Evolutionary conservation across 345 rosid species (phyloP).

Genomic region (Salix suchowensis): DNA sequence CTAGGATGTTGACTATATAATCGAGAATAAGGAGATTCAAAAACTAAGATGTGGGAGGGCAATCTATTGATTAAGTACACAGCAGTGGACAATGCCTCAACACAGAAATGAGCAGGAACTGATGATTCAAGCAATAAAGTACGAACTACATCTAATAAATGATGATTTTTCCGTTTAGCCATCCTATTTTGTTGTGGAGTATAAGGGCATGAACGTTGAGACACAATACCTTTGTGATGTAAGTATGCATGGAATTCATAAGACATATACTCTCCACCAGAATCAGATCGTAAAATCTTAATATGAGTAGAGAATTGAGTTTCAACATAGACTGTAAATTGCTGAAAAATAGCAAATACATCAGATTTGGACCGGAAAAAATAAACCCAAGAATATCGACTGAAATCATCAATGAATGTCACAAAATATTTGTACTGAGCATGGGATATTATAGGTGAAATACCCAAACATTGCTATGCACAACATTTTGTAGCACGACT

Average conservation of each 20-base stretch:
- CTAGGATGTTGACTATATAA: background rate
- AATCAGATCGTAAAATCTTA: background rate
- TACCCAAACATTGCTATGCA: background rate
- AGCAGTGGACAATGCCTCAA: background rate
- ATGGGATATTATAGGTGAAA: background rate
- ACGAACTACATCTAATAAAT: background rate
- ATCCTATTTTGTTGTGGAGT: background rate
- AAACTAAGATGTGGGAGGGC: background rate
- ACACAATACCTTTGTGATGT: background rate
- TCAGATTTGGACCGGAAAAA: background rate
- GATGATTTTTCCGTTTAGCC: background rate
- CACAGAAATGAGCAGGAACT: rapidly evolving
- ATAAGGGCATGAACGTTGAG: background rate
- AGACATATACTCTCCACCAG: background rate
- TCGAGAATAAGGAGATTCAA: background rate
- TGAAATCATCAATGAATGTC: background rate
- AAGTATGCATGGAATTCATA: background rate
- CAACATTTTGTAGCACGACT: background rate
- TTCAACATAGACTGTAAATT: background rate
- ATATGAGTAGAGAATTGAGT: background rate
- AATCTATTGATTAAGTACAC: background rate
- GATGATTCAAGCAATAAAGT: background rate
- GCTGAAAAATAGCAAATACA: background rate
- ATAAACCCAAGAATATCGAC: background rate
- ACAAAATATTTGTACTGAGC: background rate